A percentile compares a stretch with the other conserved stretches of the same genome.
Conservation (phyloP, 495 filamentous ascomycete species). For the Aspergillus biplanus region DNA sequence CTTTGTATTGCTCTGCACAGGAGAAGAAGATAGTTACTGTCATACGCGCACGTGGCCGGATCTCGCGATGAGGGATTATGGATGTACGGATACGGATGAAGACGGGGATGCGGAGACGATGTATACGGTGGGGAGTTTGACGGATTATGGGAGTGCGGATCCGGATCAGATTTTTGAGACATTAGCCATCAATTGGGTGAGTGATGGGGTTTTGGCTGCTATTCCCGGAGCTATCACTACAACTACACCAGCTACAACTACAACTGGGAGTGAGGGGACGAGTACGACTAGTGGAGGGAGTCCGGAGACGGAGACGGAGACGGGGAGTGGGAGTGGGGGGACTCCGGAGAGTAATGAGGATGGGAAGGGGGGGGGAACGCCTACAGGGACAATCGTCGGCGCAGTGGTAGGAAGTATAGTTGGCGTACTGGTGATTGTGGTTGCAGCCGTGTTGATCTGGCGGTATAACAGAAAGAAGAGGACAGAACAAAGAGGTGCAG, state of each 20-base stretch:
- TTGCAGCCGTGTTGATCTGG: neutral
- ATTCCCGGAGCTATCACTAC: neutral
- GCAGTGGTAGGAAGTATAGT: constrained; percentile 11
- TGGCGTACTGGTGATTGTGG: neutral
- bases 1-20: constrained; percentile 13
- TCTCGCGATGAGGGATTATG: constrained; percentile 7
- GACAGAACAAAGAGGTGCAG: neutral
- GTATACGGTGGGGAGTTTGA: constrained; percentile 15
- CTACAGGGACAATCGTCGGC: constrained; percentile 8
- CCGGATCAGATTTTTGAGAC: constrained; percentile 13
- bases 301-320: neutral
- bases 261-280: neutral
- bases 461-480: neutral
- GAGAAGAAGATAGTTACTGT: constrained; percentile 2
- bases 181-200: constrained; percentile 7
- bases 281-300: neutral
- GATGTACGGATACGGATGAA: constrained; percentile 1
- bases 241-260: neutral
- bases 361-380: neutral
- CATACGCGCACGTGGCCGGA: constrained; percentile 17
- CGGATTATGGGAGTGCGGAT: constrained; percentile 1
- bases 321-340: neutral
- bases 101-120: neutral
- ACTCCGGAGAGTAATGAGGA: neutral
- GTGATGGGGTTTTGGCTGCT: neutral